phyloP scores from a whole-genome alignment of 1,139 yeast species.

The Blastobotrys persicus region DNA sequence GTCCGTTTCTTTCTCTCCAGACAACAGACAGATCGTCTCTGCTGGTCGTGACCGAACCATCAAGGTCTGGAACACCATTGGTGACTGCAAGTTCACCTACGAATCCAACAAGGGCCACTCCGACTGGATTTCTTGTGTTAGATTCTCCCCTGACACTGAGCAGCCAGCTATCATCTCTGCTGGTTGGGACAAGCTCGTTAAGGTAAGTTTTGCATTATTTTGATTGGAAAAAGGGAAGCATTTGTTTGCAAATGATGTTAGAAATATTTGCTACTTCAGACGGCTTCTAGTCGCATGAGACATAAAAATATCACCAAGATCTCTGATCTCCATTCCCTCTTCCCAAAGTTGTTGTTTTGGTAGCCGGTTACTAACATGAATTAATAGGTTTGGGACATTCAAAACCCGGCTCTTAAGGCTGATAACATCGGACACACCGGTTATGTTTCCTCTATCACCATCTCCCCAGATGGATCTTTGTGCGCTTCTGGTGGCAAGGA shows the following conservation, averaged over 20 bases:
- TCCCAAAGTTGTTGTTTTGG: constrained; percentile 14
- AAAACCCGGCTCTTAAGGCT: constrained; percentile 83
- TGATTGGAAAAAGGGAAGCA: not conserved
- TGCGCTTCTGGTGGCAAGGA: constrained; percentile 99
- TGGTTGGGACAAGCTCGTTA: constrained; percentile 98
- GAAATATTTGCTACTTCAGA: constrained; percentile 98
- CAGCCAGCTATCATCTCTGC: constrained; percentile 86
- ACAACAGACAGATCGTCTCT: constrained; percentile 97
- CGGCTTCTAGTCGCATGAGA: constrained; percentile 83
- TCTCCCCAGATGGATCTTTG: constrained; percentile 99
- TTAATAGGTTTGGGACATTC: constrained; percentile 90
- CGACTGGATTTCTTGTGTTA: constrained; percentile 99
- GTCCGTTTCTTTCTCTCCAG: constrained; percentile 94
- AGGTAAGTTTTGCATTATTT: constrained; percentile 66
- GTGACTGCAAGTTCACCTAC: constrained; percentile 96
- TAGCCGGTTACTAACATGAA: constrained; percentile 40
- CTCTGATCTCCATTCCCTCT: constrained; percentile 63
- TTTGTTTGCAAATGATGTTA: constrained; percentile 23
- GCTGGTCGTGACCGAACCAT: constrained; percentile 99
- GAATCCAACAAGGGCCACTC: constrained; percentile 68
- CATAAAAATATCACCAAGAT: constrained; percentile 93
- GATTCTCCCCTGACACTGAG: constrained; percentile 76
- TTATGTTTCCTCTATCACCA: constrained; percentile 95
- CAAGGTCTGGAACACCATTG: constrained; percentile 99
- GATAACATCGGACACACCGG: constrained; percentile 99